Conservation (phyloP, 2,329 filamentous ascomycete species). For the Rutstroemia sydowiana region DNA sequence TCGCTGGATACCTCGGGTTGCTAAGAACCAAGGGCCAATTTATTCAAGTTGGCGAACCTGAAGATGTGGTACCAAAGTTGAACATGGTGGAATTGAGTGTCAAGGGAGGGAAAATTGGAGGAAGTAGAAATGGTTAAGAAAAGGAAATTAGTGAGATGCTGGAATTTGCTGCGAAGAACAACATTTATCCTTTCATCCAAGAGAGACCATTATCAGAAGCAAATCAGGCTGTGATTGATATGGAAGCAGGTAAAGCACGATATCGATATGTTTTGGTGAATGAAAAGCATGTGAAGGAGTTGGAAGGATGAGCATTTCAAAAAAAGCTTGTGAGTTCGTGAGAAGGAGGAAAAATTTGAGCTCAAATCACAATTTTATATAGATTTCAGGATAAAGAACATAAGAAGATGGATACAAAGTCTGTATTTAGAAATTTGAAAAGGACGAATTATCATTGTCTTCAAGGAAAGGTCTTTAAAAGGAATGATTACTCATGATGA, state of each 20-base stretch:
- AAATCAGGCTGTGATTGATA: conserved; percentile 48
- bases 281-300: conserved; percentile 7
- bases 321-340: background rate
- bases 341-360: no score
- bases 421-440: no score
- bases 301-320: background rate
- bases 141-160: conserved; percentile 54
- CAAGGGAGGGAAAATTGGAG: conserved; percentile 41
- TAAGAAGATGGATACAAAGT: no score
- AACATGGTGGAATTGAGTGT: conserved; percentile 38
- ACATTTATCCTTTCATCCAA: conserved; percentile 49
- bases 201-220: conserved; percentile 46
- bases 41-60: conserved; percentile 58
- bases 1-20: conserved; percentile 51
- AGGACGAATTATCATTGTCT: no score
- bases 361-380: no score
- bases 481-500: no score
- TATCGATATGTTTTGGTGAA: conserved; percentile 37
- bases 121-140: conserved; percentile 32
- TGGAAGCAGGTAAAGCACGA: conserved; percentile 47
- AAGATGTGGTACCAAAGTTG: conserved; percentile 45
- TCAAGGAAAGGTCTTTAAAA: no score
- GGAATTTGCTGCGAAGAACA: conserved; percentile 48
- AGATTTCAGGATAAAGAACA: no score
- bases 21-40: conserved; percentile 51